Evolutionary conservation across 1,139 yeast genomes (phyloP), one percentile per base, ranked within the genome.

Genomic region (Arxiozyma heterogenica): DNA sequence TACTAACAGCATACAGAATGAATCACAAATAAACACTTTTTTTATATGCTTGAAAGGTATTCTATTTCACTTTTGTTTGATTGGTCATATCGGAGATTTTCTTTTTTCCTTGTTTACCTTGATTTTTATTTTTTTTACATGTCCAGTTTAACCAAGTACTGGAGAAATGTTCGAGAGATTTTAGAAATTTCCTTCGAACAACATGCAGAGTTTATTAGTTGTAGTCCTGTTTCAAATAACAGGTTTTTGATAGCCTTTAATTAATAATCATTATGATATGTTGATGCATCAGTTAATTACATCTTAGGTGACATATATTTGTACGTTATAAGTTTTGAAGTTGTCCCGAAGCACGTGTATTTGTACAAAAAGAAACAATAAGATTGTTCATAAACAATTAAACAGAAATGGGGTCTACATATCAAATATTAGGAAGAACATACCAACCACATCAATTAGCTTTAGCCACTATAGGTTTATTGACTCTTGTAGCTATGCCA

Each of bases 401-500:
- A 44, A n/a, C 42, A 18, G 69, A 56, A 69, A 86, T 87, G 95
- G 94, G 86, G 73, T 82, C 87, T 67, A 86, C 87, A 69, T 88
- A 88, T 77, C 77, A 75, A 57, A 83, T 88, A 64, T 75, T 86
- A 65, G 95, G 95, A 58, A 84, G 77, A 77, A 71, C 86, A 59
- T 80, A 86, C 66, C 87, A 80, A 67, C 79, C 95, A 59, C 90
- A 87, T 72, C 79, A 78, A 63, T 77, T 85, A 68, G 83, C 91
- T 50, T 66, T 85, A 58, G 87, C 82, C 63, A 85, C 94, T 51
- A 75, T 84, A 64, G 81, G 84, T 61, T 72, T 81, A 42, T 86
- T 84, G 57, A 78, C 76, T 46, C 71, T 83, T 51, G 65, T 80
- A 55, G 81, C 76, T 59, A 67, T 75, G 48, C 93, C 93, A 70